Base-by-base conservation (phyloP, 2,329 filamentous ascomycete genomes). In the Ascochyta clinopodiicola region DNA sequence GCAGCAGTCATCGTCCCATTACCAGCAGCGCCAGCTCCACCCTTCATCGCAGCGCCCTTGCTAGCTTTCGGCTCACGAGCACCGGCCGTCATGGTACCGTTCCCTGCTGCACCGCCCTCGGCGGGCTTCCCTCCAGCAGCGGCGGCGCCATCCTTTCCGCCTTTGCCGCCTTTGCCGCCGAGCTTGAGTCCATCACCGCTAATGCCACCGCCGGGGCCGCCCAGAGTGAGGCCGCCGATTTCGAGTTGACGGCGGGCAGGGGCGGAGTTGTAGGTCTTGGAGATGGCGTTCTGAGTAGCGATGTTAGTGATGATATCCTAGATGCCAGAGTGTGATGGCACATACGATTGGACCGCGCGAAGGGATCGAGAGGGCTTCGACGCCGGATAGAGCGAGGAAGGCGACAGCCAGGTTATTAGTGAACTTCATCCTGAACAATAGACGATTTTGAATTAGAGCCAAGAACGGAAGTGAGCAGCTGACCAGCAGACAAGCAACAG, bases 181-280 rank as follows among this genome's bases (percentile, higher is more conserved):
- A 69, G 54, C 15, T 66, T 64, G 12, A 69, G 51, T 15, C 67
- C 67, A 15, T 58, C 49, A 35, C 62, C 63, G 15, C 54, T 62
- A 24, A 70, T 70, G 7, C 70, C 70, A n/a, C 71, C 70, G 24
- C 57, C 62, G 21, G 63, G 32, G 4, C 70, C 70, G 25, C 69
- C 70, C 8, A 73, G 62, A n/a, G 69, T 72, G 31, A 72, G 57
- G 1, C 69, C 69, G 27, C 70, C 69, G 21, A 73, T 67, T 15
- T 50, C 57, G 17, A 72, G 52, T 51, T 61, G 44, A 15, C 36
- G 47, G 6, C 34, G 37, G 7, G 19, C 45, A 1, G 35, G 15
- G 39, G 36, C 3, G 13, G 35, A 34, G 22, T 44, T 40, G 27
- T 46, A 56, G 42, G 45, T 55, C n/a, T 55, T 55, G 21, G 52